Evolutionary conservation across 2,329 filamentous ascomycete genomes (phyloP), one percentile per base, ranked within the genome.

Genomic region (Metarhizium anisopliae): DNA sequence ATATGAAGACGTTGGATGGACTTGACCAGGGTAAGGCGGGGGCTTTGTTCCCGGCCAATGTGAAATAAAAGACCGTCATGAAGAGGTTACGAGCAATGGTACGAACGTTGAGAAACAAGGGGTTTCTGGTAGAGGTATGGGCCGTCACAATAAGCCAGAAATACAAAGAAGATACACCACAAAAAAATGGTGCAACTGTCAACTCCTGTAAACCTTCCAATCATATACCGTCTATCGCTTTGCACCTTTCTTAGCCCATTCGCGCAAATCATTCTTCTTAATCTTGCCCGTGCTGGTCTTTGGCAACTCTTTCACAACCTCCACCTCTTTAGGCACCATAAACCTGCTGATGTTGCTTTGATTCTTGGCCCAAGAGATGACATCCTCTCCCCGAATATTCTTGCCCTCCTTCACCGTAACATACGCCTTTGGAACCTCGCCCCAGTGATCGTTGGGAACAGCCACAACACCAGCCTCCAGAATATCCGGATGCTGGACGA

Each of bases 231-330:
- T 30, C 36, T 45, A 56, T n/a, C 47, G 35, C 51, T 63, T 62
- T 49, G 56, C 60, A 4, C 64, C 63, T 25, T 61, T 61, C 61
- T 68, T 70, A 2, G 88, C 89, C 93, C 92, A 96, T 62, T 90
- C 87, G 58, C 94, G 77, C 55, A 99, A 71, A 6, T 95, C 83
- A 65, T 96, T 97, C 83, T 99, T 99, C 80, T 90, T 86, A 58
- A 97, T 80, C 79, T 99, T 99, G 3, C 94, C 94, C 0, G 94
- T 99, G 70, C 89, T 94, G 32, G 94, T 99, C 81, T 99, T 99
- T 10, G 94, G 94, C 61, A 99, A 76, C 70, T 96, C 92, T 6
- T 75, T 62, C n/a, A 99, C 83, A 47, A 97, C 76, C 70, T 95
- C 89, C 1, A 86, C 81, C 66, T 86, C 84, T 45, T 79, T 70